Evolutionary conservation across 179 eudicot species (phyloP), one percentile per base, ranked within the genome.

Genomic region (Beta macrorhiza): DNA sequence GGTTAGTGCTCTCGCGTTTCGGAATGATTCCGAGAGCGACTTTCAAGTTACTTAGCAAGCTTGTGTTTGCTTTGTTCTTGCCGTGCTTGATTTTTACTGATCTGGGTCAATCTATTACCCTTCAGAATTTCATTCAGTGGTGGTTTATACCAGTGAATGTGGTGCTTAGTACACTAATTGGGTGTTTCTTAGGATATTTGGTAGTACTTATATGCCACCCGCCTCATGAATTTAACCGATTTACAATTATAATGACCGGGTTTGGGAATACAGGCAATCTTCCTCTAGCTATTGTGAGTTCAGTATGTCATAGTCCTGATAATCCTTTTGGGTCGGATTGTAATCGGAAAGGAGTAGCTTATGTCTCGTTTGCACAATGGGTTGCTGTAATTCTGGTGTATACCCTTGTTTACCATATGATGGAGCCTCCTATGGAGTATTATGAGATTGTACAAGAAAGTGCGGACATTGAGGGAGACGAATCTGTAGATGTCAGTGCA

Each of bases 311-410:
- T 82, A 83, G 86, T 70, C 12, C 65, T 0, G 90, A 89, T 67
- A 90, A 90, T 75, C 92, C 89, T 2, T 94, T 94, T 67, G 98
- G 97, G 8, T 78, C 87, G 0, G 83, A 84, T 7, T 94, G 97
- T 76, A 87, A 85, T 51, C 81, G 84, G 0, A 87, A 81, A 42
- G 97, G 97, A 57, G 87, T 86, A 44, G 92, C 98, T 69, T 94
- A 93, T 85, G 97, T 94, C 9, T 94, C 98, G 0, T 94, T 91
- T 83, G 91, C 96, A 0, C 98, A 94, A 17, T 94, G 98, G 98
- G 92, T 93, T 63, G 89, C 97, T n/a, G 96, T 90, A 29, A 85
- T 94, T 49, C 90, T 94, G 45, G 89, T 91, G 20, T 94, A 93
- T 75, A 94, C 98, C n/a, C 85, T 92, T 65, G 97, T 93, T 73